A percentile compares a stretch with the other conserved stretches of the same genome.
These are phyloP conservation scores for Dactylellina cionopaga DNA, from an alignment of 2,329 filamentous ascomycete species.

Conservation along the genomic window DNA sequence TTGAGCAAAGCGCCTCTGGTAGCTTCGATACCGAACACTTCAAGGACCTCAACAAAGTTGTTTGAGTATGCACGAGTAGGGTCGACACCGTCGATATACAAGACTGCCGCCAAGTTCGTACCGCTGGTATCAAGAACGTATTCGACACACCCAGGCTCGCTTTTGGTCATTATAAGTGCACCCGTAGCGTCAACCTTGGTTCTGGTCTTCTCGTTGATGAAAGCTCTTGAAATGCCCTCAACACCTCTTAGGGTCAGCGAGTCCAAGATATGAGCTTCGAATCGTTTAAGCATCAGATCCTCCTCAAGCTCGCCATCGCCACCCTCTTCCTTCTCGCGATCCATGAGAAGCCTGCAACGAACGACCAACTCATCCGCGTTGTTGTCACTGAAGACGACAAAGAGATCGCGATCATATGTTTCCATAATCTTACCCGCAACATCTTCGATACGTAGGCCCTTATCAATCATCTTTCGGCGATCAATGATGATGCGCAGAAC, in stretches of 20 bases:
- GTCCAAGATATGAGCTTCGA: constrained; percentile 91
- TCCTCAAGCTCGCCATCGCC: constrained; percentile 81
- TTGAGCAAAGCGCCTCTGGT: constrained; percentile 85
- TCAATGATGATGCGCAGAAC: constrained; percentile 91
- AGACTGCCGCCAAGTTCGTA: constrained; percentile 82
- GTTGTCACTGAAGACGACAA: constrained; percentile 96
- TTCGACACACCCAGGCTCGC: constrained; percentile 80
- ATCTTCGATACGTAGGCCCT: constrained; percentile 88
- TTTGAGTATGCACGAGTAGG: constrained; percentile 88
- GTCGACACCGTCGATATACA: constrained; percentile 89
- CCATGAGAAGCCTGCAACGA: constrained; percentile 82
- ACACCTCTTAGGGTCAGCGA: constrained; percentile 92
- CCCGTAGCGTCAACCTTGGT: constrained; percentile 76
- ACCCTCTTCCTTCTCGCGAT: constrained; percentile 72
- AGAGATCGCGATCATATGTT: constrained; percentile 83
- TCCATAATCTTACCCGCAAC: constrained; percentile 90
- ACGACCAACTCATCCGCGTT: constrained; percentile 96
- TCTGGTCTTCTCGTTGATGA: constrained; percentile 83
- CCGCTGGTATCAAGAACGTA: constrained; percentile 97
- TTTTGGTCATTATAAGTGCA: constrained; percentile 77
- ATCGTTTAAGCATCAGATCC: constrained; percentile 89
- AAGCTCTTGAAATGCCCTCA: constrained; percentile 85
- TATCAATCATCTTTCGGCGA: constrained; percentile 93
- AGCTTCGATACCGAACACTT: constrained; percentile 95
- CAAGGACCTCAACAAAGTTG: constrained; percentile 92